phyloP scores from a whole-genome alignment of 805 yeast species.

The Osmozyma mogii region DNA sequence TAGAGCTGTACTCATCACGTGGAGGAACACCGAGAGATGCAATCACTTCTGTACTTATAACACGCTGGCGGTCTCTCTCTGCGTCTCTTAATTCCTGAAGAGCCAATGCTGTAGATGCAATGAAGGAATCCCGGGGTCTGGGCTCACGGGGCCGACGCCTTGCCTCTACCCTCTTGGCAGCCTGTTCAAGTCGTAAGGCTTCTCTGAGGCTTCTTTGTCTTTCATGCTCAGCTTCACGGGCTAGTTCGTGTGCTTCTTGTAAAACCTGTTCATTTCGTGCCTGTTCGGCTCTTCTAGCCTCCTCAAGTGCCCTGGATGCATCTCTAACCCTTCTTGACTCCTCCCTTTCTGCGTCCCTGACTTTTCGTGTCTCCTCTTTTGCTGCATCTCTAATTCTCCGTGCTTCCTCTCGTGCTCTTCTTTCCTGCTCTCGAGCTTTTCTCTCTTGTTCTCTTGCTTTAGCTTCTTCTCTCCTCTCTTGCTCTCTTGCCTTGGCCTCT shows the following conservation, averaged over 20 bases:
- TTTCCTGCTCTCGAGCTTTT: background rate
- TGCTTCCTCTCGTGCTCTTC: background rate
- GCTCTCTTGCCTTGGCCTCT: slow-evolving; percentile 1
- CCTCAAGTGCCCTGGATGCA: too few relatives aligned
- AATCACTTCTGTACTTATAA: background rate
- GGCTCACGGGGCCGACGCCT: background rate
- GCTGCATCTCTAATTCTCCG: background rate
- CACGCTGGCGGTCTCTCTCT: background rate
- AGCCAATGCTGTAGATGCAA: background rate
- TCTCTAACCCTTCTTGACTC: too few relatives aligned
- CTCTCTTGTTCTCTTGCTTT: background rate
- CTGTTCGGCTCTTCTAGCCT: background rate
- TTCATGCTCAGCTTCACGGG: background rate
- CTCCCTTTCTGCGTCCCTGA: background rate
- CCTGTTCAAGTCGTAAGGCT: background rate
- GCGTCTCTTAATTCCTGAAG: background rate
- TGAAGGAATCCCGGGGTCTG: background rate
- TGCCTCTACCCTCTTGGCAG: background rate
- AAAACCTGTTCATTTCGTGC: background rate
- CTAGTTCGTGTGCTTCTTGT: background rate
- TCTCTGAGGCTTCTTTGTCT: background rate
- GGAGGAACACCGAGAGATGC: background rate
- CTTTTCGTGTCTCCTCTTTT: background rate
- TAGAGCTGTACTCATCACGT: background rate
- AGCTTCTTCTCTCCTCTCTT: background rate